These are phyloP conservation scores for Scheffersomyces coipomensis DNA, from an alignment of 805 yeast genomes.

Conservation along the genomic window DNA sequence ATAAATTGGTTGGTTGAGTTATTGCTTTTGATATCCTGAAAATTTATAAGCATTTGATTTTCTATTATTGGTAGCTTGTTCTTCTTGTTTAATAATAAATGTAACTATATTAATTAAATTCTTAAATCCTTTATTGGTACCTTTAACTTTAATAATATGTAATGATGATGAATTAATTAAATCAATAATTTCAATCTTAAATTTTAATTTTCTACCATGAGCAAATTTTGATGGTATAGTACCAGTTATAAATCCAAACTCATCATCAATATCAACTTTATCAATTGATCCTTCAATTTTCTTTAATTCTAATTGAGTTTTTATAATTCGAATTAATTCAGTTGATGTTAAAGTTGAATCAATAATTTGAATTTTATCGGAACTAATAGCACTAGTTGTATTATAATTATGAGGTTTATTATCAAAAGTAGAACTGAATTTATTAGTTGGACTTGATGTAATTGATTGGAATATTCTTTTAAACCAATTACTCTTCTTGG, in stretches of 20 bases:
- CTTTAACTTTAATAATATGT: constrained; percentile 42
- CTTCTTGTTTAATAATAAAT: constrained; percentile 46
- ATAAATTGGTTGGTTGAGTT: neutral
- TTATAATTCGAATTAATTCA: constrained; percentile 33
- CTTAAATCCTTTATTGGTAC: constrained; percentile 45
- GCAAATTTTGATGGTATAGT: constrained; percentile 47
- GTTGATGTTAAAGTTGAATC: constrained; percentile 29
- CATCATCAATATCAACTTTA: constrained; percentile 41
- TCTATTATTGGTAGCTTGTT: constrained; percentile 16
- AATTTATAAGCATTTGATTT: constrained; percentile 9
- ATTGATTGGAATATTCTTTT: constrained; percentile 32
- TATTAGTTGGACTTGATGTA: constrained; percentile 5
- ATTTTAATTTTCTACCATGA: constrained; percentile 45
- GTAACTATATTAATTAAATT: constrained; percentile 43
- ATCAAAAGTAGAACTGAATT: neutral
- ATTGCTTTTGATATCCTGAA: constrained; percentile 7
- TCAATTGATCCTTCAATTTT: constrained; percentile 49
- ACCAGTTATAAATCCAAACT: constrained; percentile 44
- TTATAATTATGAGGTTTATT: neutral
- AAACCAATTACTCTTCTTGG: constrained; percentile 34
- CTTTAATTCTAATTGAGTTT: constrained; percentile 44
- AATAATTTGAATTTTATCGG: constrained; percentile 23
- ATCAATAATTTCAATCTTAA: constrained; percentile 43
- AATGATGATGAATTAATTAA: constrained; percentile 37
- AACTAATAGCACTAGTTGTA: constrained; percentile 1